Evolutionary conservation across 2,329 filamentous ascomycete genomes (phyloP), one percentile per base, ranked within the genome.

Genomic region (Beauveria pseudobassiana): DNA sequence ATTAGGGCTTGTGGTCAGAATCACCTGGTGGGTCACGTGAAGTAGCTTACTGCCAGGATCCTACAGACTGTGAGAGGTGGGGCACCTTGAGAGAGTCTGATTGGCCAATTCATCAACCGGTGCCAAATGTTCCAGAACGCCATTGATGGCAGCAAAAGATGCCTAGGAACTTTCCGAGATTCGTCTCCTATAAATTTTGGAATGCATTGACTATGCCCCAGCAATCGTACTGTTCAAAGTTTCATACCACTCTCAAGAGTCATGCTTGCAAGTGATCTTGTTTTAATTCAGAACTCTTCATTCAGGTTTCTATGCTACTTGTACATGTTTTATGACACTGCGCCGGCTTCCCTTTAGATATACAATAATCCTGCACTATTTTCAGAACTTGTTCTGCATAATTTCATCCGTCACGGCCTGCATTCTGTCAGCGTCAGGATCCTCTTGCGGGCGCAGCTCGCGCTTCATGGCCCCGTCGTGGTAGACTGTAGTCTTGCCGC

Each of bases 401-500:
- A 62, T 48, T 34, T 62, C 60, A 9, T 62, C 54, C 9, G 48
- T 12, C 9, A 62, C 54, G 3, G 38, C 9, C 5, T 38, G 22
- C 7, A 62, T n/a, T 18, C 51, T 18, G 26, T 46, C 34, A 18
- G 38, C 34, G 1, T 18, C 48, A 45, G 28, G 26, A 30, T 54
- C 38, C 34, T 26, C 43, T 48, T 53, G 38, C 9, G 28, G 43
- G 8, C 59, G 56, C n/a, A 63, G 26, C 12, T 60, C 38, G 6
- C 64, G 63, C 64, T 68, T 69, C 50, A 66, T 65, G 14, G 62
- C 40, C 6, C 62, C 63, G 6, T 67, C 65, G 49, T 71, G 68
- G 61, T 76, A 75, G 56, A 76, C 71, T 20, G 69, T 56, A 18
- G 65, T 66, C 61, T 71, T 67, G 43, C 77, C 76, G 64, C 73